Base-by-base conservation (phyloP, 1,284 basidiomycete genomes). In the Trichosporon sp. region DNA sequence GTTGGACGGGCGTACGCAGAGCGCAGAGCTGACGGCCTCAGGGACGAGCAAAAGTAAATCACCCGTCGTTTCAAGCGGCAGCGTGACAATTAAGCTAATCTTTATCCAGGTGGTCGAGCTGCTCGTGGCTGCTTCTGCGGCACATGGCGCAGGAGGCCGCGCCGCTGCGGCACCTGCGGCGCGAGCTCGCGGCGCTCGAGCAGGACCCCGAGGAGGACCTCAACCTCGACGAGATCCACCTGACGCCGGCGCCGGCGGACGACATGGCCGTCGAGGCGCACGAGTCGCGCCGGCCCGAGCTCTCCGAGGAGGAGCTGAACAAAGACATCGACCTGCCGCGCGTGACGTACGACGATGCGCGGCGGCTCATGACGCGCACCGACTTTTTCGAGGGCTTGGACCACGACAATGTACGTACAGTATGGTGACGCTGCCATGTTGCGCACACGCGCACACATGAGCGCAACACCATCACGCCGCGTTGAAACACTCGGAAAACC, bases 351-450 rank as follows among this genome's bases (percentile, higher is more conserved):
- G 79, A 80, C 65, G 79, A 81, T 27, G 83, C 80, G 9, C 73
- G 83, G 53, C 74, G 90, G 77, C 89, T 93, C 65, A 93, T 92
- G 92, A 93, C 91, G 0, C 85, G 92, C 32, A 84, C 91, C 2
- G 92, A 93, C 80, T 93, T 91, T 77, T 82, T 93, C 71, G 90
- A 91, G 79, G 78, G 77, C 1, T 72, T 84, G n/a, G 83, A 84
- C 73, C 79, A 82, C 62, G 73, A 75, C 38, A 82, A 84, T 74
- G 81, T 83, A 66, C 72, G 81, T 75, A 7, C 15, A n/a, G 18
- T n/a, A n/a, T n/a, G n/a, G n/a, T n/a, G n/a, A n/a, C n/a, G n/a
- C n/a, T n/a, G n/a, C n/a, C 34, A 34, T 34, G 34, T 5, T 34
- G 6, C 34, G 34, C 34, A 66, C 32, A 90, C 79, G n/a, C n/a